Conservation (phyloP, 1,284 basidiomycete species). For the Farysia itapuensis region DNA sequence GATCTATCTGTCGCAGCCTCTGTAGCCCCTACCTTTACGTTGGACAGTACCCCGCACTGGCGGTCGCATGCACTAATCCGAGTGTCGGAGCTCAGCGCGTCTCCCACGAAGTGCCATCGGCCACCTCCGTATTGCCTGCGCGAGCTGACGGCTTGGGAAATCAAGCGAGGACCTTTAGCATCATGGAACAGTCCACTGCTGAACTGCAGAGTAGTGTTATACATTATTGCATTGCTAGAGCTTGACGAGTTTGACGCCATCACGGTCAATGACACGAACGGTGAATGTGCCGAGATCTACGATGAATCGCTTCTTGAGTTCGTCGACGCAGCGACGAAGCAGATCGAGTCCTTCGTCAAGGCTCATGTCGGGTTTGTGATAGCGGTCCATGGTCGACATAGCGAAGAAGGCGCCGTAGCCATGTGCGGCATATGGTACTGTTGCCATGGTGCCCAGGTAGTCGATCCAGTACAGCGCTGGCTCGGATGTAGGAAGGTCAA, state of each 20-base stretch:
- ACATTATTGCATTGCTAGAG: too few species aligned
- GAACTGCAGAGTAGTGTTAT: too few species aligned
- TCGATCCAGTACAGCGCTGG: slow-evolving; percentile 93
- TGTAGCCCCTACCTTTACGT: too few species aligned
- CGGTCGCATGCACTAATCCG: too few species aligned
- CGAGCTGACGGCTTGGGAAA: too few species aligned
- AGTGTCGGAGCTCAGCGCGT: too few species aligned
- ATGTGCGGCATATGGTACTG: slow-evolving; percentile 91
- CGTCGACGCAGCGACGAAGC: slow-evolving; percentile 81
- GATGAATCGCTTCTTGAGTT: slow-evolving; percentile 74
- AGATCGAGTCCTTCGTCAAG: slow-evolving; percentile 83
- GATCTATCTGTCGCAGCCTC: too few species aligned
- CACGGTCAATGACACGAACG: slow-evolving; percentile 86
- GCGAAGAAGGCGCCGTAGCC: slow-evolving; percentile 93
- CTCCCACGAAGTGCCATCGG: too few species aligned
- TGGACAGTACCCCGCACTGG: too few species aligned
- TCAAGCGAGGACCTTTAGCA: too few species aligned
- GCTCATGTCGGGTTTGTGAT: slow-evolving; percentile 76
- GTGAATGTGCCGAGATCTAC: slow-evolving; percentile 81
- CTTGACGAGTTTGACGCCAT: slow-evolving; percentile 75
- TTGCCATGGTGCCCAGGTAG: slow-evolving; percentile 84
- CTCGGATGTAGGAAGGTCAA: slow-evolving; percentile 68
- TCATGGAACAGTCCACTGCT: too few species aligned
- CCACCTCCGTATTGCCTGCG: too few species aligned
- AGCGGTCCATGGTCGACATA: slow-evolving; percentile 80